Evolutionary conservation across 1,284 basidiomycete genomes (phyloP), one percentile per base, ranked within the genome.

Genomic region (Malassezia slooffiae): DNA sequence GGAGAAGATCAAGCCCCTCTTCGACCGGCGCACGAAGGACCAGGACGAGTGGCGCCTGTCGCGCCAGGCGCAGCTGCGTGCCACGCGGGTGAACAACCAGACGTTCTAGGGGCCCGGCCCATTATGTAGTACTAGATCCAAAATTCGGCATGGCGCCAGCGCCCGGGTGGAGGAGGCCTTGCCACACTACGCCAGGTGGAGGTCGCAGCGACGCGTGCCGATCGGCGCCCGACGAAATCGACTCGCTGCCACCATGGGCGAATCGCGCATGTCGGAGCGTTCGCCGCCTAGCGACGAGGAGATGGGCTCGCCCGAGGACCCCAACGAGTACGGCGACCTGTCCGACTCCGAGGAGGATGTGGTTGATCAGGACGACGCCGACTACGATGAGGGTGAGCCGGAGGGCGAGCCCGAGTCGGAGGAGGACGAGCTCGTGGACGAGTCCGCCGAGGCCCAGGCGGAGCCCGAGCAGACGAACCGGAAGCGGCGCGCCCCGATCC

Each of bases 1-100:
- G 70, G 91, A 97, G 75, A 95, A 90, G 79, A 91, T 96, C 56
- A 85, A 93, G 67, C 91, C 90, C 4, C 68, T 89, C 60, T 87
- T 72, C 73, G 67, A 58, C 31, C 26, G 41, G 42, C 56, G 47
- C 38, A 52, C 58, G 10, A 57, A 54, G 23, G 52, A 54, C 31
- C 58, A 58, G 50, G 56, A 60, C 23, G 58, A 56, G 32, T 60
- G 58, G 58, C 29, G 56, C 3, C 24, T 56, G 19, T 58, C 46
- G 19, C 24, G 24, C 47, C 20, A n/a, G n/a, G n/a, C n/a, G n/a
- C 54, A 56, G 43, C 51, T 54, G 15, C 54, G 50, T 4, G 54
- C 55, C 13, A 48, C 49, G 2, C 48, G 50, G 38, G 22, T 16
- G 16, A 29, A 31, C 13, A 55, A 54, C 41, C 56, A 60, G 39